Conservation (phyloP, 768 basidiomycete genomes). For the Termitomyces sp. region DNA sequence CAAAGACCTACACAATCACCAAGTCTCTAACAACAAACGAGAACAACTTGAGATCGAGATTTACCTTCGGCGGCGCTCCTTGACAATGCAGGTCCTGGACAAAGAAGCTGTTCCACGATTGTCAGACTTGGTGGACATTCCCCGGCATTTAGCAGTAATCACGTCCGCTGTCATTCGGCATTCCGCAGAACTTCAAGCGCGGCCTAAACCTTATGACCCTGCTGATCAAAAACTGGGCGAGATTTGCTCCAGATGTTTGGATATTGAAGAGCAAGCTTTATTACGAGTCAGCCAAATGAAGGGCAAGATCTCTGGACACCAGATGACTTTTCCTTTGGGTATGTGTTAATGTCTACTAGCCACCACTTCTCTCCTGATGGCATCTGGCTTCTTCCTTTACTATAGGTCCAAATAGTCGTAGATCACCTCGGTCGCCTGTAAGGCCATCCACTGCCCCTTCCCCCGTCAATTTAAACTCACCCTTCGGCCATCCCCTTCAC, state of each 20-base stretch:
- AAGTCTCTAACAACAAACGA: slow-evolving; percentile 34
- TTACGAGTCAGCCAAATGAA: slow-evolving; percentile 61
- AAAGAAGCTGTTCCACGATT: slow-evolving; percentile 69
- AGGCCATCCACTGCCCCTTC: slow-evolving; percentile 50
- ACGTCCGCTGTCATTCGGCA: slow-evolving; percentile 73
- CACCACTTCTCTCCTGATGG: not conserved
- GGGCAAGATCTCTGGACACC: slow-evolving; percentile 26
- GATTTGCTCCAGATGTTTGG: slow-evolving; percentile 56
- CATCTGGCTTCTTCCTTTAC: slow-evolving; percentile 8
- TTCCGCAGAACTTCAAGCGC: slow-evolving; percentile 38
- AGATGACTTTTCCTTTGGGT: slow-evolving; percentile 7
- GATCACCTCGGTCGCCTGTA: slow-evolving; percentile 22
- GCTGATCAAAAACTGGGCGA: slow-evolving; percentile 43
- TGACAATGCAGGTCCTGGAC: slow-evolving; percentile 50
- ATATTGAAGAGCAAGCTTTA: slow-evolving; percentile 68
- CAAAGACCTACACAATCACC: slow-evolving; percentile 23
- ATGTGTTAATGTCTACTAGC: not conserved
- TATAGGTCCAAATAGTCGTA: slow-evolving; percentile 7
- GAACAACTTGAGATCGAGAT: slow-evolving; percentile 51
- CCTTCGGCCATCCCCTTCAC: slow-evolving; percentile 18
- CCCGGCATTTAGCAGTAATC: slow-evolving; percentile 72
- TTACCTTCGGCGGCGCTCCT: slow-evolving; percentile 52
- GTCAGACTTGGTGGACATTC: slow-evolving; percentile 73
- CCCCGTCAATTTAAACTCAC: slow-evolving; percentile 20
- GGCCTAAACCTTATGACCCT: slow-evolving; percentile 24